Conservation (phyloP, 352 stramenopile species). For the Globisporangium paddicum region DNA sequence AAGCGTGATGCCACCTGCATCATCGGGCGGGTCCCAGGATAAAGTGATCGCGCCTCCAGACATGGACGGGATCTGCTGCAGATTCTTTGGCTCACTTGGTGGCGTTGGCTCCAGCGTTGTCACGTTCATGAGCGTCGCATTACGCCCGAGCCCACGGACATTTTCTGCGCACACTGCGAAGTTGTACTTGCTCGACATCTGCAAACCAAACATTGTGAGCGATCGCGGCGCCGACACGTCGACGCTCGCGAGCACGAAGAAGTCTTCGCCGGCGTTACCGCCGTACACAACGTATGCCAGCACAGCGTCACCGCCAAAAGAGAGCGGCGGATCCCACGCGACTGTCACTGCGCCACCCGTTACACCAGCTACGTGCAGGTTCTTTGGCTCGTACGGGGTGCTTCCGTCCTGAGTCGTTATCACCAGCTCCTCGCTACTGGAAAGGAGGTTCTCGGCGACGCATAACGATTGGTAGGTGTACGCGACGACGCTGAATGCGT, state of each 20-base stretch:
- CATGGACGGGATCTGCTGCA: constrained; percentile 20
- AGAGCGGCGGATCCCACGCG: constrained; percentile 39
- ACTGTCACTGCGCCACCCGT: constrained; percentile 41
- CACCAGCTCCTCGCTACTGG: constrained; percentile 25
- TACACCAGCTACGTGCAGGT: constrained; percentile 16
- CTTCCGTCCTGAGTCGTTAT: constrained; percentile 31
- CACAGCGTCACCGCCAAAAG: constrained; percentile 24
- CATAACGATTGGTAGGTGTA: constrained; percentile 50
- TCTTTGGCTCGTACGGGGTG: constrained; percentile 38
- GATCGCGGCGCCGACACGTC: constrained; percentile 4
- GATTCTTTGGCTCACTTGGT: constrained; percentile 24
- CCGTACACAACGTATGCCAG: constrained; percentile 33
- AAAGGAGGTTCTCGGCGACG: constrained; percentile 18
- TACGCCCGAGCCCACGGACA: constrained; percentile 24
- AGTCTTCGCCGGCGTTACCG: neutral
- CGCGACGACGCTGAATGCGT: constrained; percentile 37
- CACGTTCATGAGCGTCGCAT: constrained; percentile 25
- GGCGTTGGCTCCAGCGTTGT: constrained; percentile 24
- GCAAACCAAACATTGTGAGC: constrained; percentile 25
- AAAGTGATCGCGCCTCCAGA: constrained; percentile 40
- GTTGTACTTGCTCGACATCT: constrained; percentile 21
- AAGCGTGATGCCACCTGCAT: constrained; percentile 30
- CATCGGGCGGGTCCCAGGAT: constrained; percentile 32
- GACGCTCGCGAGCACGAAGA: constrained; percentile 14
- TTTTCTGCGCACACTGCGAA: constrained; percentile 40